Percentiles rank a stretch among this genome's conserved stretches.
Conservation (phyloP, 768 basidiomycete species). For the Termitomyces sp. region DNA sequence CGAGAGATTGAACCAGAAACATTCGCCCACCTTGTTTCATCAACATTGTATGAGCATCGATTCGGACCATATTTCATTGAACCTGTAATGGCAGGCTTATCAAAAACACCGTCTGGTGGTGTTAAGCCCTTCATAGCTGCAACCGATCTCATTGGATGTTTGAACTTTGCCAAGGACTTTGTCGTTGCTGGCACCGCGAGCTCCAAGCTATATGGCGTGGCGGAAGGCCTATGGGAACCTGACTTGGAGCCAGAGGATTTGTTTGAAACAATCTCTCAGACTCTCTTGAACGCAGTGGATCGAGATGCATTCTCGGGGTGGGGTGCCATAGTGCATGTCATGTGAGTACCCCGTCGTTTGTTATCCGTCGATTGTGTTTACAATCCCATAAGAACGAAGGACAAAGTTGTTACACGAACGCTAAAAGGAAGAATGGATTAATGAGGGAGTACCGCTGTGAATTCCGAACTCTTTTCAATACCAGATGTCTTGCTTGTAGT, state of each 20-base stretch:
- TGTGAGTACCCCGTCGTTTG: conserved; percentile 54
- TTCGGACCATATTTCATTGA: conserved; percentile 97
- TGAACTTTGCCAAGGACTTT: conserved; percentile 95
- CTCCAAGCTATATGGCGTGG: conserved; percentile 91
- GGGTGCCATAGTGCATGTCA: conserved; percentile 93
- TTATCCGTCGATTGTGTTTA: conserved; percentile 3
- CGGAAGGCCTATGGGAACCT: conserved; percentile 98
- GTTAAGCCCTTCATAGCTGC: conserved; percentile 92
- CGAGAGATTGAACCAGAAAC: conserved; percentile 95
- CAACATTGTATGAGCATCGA: conserved; percentile 91
- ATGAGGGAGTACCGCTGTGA: conserved; percentile 7
- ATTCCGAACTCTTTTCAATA: not conserved
- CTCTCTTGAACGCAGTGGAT: conserved; percentile 90
- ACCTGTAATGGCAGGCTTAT: conserved; percentile 92
- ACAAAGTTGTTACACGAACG: conserved; percentile 75
- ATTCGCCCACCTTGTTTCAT: conserved; percentile 92
- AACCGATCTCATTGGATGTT: conserved; percentile 89
- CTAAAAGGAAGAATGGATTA: conserved; percentile 92
- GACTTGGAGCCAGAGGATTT: conserved; percentile 94
- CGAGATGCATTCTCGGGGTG: conserved; percentile 96
- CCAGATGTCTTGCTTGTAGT: conserved; percentile 1
- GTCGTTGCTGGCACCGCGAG: conserved; percentile 93
- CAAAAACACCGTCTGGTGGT: conserved; percentile 63
- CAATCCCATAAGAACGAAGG: conserved; percentile 51
- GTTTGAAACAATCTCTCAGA: conserved; percentile 98